Evolutionary conservation across 2,329 filamentous ascomycete species (phyloP), one percentile per base, ranked within the genome.

Genomic region (Alternaria gaisen): DNA sequence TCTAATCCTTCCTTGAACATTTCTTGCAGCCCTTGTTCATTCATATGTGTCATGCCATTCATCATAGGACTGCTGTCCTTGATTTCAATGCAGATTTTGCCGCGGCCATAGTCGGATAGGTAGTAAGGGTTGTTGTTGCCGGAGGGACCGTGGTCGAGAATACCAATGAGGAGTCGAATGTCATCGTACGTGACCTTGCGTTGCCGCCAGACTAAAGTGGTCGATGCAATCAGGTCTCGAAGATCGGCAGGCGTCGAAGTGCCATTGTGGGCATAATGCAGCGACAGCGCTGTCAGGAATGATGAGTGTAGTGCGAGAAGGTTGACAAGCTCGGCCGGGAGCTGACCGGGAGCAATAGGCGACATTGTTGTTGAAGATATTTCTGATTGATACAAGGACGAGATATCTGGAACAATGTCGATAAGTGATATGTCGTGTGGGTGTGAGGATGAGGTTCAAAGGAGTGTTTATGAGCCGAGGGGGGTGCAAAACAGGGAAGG

Each of bases 261-360:
- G 47, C 81, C 82, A 58, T 84, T 83, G 67, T 85, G 83, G 20
- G 83, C 80, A 63, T 81, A 83, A 65, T 84, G 81, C 28, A 85
- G 72, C 6, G 82, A 81, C 12, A 84, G 73, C n/a, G 83, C 80
- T 16, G 79, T 81, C 18, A 85, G 78, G 64, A 85, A 83, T 36
- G 83, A 81, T 9, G 77, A 76, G 66, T 84, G 80, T 8, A 85
- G 75, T n/a, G 72, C 68, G 50, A 80, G 76, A 42, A 83, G 76
- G 51, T 82, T 80, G 57, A 80, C 73, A 9, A 84, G 72, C 60
- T 80, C 79, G 38, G 67, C 62, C 5, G 82, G 82, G 50, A 83
- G 72, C 65, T 72, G 66, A 32, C 66, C 65, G 41, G 72, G 65
- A 58, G 64, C 66, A 56, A 74, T 69, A 48, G 75, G 68, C 47